These are phyloP conservation scores for Annulohypoxylon moriforme DNA, from an alignment of 495 filamentous ascomycete species.

Conservation along the genomic window DNA sequence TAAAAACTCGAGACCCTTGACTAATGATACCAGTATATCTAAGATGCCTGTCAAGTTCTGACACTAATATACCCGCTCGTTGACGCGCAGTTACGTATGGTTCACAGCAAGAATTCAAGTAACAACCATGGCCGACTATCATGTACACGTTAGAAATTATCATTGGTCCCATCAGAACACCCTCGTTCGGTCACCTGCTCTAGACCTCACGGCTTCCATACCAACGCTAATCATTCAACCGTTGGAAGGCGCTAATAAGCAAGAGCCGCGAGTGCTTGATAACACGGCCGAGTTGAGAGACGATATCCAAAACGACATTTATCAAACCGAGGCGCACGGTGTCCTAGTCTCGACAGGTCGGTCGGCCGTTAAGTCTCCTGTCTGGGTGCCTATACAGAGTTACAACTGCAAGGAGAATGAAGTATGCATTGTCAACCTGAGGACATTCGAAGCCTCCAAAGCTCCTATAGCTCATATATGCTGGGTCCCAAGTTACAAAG, in stretches of 20 bases:
- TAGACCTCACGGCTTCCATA: conserved; percentile 1
- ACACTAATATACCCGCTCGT: neutral
- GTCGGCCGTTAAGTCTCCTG: conserved; percentile 17
- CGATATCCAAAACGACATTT: conserved; percentile 19
- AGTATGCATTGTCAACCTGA: conserved; percentile 47
- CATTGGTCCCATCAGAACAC: conserved; percentile 39
- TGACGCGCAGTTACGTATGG: neutral
- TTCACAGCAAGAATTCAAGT: neutral
- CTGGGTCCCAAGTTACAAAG: conserved; percentile 48
- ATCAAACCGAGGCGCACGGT: conserved; percentile 41
- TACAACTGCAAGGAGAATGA: conserved; percentile 14
- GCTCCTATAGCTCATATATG: conserved; percentile 44
- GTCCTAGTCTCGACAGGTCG: conserved; percentile 42
- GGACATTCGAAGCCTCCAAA: conserved; percentile 29
- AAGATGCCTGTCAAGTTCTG: neutral
- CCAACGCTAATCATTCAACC: conserved; percentile 24
- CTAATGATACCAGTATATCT: neutral
- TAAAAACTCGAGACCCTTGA: neutral
- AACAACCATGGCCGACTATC: conserved; percentile 27
- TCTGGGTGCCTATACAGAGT: conserved; percentile 37
- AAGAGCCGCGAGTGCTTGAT: conserved; percentile 35
- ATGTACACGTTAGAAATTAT: conserved; percentile 31
- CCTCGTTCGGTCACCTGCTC: conserved; percentile 31
- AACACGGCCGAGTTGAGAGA: conserved; percentile 23
- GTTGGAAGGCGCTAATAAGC: conserved; percentile 27